A percentile compares a stretch with the other conserved stretches of the same genome.
Evolutionary conservation across 768 basidiomycete species (phyloP).

Genomic region (Mycena venus): DNA sequence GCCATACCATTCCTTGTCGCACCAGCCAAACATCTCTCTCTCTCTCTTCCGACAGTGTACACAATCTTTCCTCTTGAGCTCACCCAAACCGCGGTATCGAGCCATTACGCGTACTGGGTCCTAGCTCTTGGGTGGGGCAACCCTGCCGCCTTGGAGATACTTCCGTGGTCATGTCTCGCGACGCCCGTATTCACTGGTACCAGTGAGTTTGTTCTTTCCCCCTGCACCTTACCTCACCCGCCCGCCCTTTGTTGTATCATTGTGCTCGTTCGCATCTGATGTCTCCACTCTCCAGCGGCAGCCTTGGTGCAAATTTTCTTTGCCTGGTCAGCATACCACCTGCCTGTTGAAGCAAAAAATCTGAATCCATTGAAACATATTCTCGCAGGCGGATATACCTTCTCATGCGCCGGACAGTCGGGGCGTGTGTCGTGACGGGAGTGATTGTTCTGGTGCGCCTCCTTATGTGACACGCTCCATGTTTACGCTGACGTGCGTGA

Average conservation of each 20-base stretch:
- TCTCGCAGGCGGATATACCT: conserved; percentile 8
- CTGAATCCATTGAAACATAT: background rate
- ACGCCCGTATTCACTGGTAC: conserved; percentile 13
- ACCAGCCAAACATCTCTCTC: background rate
- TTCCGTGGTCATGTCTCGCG: conserved; percentile 17
- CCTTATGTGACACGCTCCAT: background rate
- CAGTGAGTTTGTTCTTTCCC: conserved; percentile 2
- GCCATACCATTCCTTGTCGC: background rate
- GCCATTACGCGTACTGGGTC: conserved; percentile 15
- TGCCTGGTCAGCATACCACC: background rate
- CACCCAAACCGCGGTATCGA: background rate
- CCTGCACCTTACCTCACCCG: background rate
- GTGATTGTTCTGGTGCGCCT: conserved; percentile 9
- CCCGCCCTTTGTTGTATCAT: background rate
- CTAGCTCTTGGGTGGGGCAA: conserved; percentile 13
- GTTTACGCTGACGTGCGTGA: background rate
- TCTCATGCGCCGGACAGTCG: background rate
- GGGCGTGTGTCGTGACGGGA: conserved; percentile 1
- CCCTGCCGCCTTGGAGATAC: background rate
- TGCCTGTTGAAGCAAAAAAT: background rate
- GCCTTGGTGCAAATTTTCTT: conserved; percentile 16
- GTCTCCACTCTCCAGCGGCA: background rate
- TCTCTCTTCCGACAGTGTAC: background rate
- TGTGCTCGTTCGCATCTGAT: background rate
- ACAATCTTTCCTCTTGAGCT: conserved; percentile 7